Base-by-base conservation (phyloP, 768 basidiomycete genomes). In the Boletellus emodensis region DNA sequence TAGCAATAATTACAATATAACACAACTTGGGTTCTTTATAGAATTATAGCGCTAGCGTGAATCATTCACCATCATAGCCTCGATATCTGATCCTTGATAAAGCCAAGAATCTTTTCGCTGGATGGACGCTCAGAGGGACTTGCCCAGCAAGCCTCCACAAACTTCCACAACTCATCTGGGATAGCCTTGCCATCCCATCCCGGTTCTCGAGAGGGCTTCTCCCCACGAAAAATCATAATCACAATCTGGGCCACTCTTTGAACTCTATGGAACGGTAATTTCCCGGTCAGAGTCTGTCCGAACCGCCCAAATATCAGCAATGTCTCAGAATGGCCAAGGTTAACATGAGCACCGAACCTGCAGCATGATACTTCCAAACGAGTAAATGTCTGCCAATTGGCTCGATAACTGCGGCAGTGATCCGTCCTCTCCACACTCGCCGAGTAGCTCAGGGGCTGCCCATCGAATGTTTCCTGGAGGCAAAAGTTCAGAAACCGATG, bases 321-420 rank as follows among this genome's bases (percentile, higher is more conserved):
- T 2, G n/a, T 2, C 24, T 4, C 8, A 0, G 6, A 11, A 42
- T 0, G 7, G 20, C 20, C 20, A 20, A 18, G 37, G 35, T 4
- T 18, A 20, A 28, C 13, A 14, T 5, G 26, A 36, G 8, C 6
- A 40, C 9, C 46, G n/a, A 22, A 64, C 64, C 53, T 68, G 64
- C 6, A 66, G 24, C 57, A 60, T 68, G 38, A 68, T 30, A 3
- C 66, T 46, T 41, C 64, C 67, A 15, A 64, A 66, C 6, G 67
- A 68, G 17, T 66, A 68, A 4, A 69, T 43, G 36, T 66, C 65
- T 3, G 57, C 52, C 46, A 44, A 39, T 40, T 13, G 46, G 38
- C 46, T 57, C 24, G 55, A 52, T 15, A 49, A n/a, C 5, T 51
- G 59, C 11, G 48, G 41, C 20, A 33, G 20, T 1, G 46, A 36